Base-by-base conservation (phyloP, 495 filamentous ascomycete species). In the Cercophora sp. region DNA sequence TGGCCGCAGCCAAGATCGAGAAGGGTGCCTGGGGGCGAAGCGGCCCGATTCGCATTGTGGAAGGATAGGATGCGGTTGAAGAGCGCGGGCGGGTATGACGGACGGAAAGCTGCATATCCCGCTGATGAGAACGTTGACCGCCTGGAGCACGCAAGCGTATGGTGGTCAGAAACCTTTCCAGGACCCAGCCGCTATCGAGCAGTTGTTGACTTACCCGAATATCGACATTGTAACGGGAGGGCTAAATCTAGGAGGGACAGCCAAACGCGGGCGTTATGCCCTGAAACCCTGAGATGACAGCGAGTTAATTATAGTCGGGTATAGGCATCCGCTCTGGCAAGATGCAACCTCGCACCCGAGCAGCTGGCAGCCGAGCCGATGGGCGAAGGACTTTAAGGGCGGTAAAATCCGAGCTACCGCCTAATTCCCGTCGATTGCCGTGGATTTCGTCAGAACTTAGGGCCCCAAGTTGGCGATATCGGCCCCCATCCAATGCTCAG, bases 1-100 rank as follows among this genome's bases (percentile, higher is more conserved):
- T 83, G 80, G 8, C 83, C 83, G 55, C 77, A 77, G 36, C 83
- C 84, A 24, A 86, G 72, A 58, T 86, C 83, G 27, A 86, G 62
- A 48, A 81, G 64, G 16, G 70, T 65, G 68, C 55, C 35, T 49
- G 35, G 46, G 16, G 40, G 22, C n/a, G 22, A 9, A 22, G 26
- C 22, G n/a, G 29, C 25, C 8, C 40, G 45, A n/a, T 55, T 50
- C n/a, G 52, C 47, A 46, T 56, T 59, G 59, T 85, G 81, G 64
- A 77, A 85, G 32, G 56, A 62, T n/a, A 85, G 72, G 5, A 85
- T 67, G 29, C 67, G 70, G 39, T 62, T 72, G 68, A 79, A 84
- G 29, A 86, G 68, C 15, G 61, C 60, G 6, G 68, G 55, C n/a
- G 79, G 80, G 61, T 85, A 86, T 44, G 71, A 62, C n/a, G 83